Evolutionary conservation across 2,329 filamentous ascomycete genomes (phyloP).

Genomic region (Zymoseptoria crescenta): DNA sequence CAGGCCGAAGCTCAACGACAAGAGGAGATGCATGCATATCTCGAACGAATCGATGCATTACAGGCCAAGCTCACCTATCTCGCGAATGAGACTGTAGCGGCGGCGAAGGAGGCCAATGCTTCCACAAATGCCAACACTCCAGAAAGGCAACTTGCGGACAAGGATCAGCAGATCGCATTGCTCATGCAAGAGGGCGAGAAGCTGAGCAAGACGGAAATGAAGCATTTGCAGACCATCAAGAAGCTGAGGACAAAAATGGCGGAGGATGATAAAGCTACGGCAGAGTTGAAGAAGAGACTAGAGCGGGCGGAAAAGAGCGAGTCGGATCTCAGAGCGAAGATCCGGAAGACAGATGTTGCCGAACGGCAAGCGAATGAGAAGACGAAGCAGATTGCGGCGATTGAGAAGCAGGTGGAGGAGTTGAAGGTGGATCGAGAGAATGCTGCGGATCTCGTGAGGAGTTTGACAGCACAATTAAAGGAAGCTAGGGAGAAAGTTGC

Average conservation of each 20-base stretch:
- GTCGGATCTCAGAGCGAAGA: conserved; percentile 53
- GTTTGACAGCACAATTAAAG: conserved; percentile 62
- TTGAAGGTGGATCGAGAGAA: conserved; percentile 27
- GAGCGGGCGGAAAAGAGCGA: conserved; percentile 58
- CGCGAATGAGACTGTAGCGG: conserved; percentile 67
- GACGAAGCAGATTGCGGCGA: conserved; percentile 50
- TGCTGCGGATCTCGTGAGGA: conserved; percentile 54
- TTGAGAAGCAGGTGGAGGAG: conserved; percentile 40
- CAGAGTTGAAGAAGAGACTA: conserved; percentile 51
- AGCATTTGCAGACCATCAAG: conserved; percentile 74
- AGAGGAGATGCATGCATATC: conserved; percentile 73
- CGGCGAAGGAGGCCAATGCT: conserved; percentile 62
- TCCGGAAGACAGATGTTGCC: conserved; percentile 52
- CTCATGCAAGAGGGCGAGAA: conserved; percentile 90
- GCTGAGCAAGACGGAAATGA: conserved; percentile 77
- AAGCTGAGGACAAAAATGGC: conserved; percentile 54
- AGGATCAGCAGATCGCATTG: conserved; percentile 80
- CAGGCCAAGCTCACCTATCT: conserved; percentile 88
- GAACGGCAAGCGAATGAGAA: conserved; percentile 51
- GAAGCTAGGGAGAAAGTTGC: conserved; percentile 60
- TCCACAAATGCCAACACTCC: conserved; percentile 55
- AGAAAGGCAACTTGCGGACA: conserved; percentile 77
- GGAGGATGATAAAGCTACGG: conserved; percentile 46
- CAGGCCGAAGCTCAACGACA: conserved; percentile 54
- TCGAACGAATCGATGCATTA: conserved; percentile 85